These are phyloP conservation scores for Penicillium olsonii DNA, from an alignment of 2,329 filamentous ascomycete genomes.

Conservation along the genomic window DNA sequence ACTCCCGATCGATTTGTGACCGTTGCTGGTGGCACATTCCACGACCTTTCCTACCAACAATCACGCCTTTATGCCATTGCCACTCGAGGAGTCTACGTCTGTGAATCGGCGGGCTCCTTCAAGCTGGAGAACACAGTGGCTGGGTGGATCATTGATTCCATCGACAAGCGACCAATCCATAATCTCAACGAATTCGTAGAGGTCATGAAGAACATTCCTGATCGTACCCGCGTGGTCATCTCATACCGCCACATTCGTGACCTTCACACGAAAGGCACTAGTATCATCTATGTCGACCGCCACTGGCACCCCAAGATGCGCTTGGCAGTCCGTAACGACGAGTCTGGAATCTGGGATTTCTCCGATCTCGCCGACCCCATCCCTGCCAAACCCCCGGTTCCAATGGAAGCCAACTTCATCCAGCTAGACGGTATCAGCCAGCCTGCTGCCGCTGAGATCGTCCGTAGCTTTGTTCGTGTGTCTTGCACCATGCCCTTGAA, in stretches of 20 bases:
- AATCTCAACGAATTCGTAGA: conserved; percentile 86
- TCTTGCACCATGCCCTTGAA: conserved; percentile 93
- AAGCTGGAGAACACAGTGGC: conserved; percentile 87
- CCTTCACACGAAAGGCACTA: conserved; percentile 89
- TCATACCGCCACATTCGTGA: conserved; percentile 96
- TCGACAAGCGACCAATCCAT: conserved; percentile 89
- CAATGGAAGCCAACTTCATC: conserved; percentile 84
- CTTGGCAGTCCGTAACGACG: conserved; percentile 85
- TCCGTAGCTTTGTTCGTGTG: conserved; percentile 92
- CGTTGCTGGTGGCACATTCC: conserved; percentile 91
- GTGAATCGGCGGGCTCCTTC: conserved; percentile 92
- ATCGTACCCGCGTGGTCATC: conserved; percentile 80
- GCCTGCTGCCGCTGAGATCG: conserved; percentile 86
- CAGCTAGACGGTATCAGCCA: conserved; percentile 85
- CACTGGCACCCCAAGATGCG: conserved; percentile 98
- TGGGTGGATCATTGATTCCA: conserved; percentile 89
- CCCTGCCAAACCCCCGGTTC: conserved; percentile 70
- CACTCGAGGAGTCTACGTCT: conserved; percentile 89
- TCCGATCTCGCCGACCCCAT: conserved; percentile 78
- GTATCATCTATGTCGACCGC: conserved; percentile 86
- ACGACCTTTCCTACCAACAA: conserved; percentile 95
- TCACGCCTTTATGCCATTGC: conserved; percentile 93
- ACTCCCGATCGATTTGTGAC: conserved; percentile 95
- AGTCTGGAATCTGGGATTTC: conserved; percentile 92
- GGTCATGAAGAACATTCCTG: conserved; percentile 84